A percentile compares a stretch with the other conserved stretches of the same genome.
Evolutionary conservation across 805 yeast genomes (phyloP).

Genomic region (Candida arabinofermentans): DNA sequence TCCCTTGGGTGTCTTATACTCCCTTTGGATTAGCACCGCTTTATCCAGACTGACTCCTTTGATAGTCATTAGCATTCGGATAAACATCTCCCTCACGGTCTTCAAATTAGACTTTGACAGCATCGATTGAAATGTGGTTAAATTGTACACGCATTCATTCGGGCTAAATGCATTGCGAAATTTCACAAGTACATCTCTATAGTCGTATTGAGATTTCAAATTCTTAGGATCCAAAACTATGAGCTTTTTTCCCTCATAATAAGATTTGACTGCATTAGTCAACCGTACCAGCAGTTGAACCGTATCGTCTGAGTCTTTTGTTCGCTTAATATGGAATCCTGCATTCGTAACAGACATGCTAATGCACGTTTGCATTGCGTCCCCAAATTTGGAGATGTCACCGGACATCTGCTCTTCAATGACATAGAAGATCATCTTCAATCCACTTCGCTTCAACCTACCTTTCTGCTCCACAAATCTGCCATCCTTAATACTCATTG

Average conservation of each 20-base stretch:
- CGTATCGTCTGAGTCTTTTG: constrained; percentile 73
- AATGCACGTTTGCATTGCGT: constrained; percentile 72
- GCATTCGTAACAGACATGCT: constrained; percentile 64
- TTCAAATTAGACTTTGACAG: constrained; percentile 66
- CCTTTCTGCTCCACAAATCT: constrained; percentile 83
- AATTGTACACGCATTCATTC: constrained; percentile 40
- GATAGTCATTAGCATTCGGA: constrained; percentile 72
- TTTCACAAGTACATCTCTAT: constrained; percentile 34
- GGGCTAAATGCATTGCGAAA: constrained; percentile 33
- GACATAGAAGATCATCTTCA: constrained; percentile 65
- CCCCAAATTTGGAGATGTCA: constrained; percentile 47
- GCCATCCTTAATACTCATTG: constrained; percentile 79
- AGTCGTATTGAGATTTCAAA: constrained; percentile 48
- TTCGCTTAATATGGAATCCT: constrained; percentile 62
- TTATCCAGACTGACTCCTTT: constrained; percentile 82
- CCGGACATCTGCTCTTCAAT: constrained; percentile 66
- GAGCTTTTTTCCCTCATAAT: constrained; percentile 36
- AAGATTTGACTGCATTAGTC: constrained; percentile 40
- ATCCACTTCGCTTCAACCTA: constrained; percentile 65
- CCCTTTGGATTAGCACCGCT: constrained; percentile 70
- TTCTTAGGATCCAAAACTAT: constrained; percentile 50
- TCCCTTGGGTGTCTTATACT: constrained; percentile 64
- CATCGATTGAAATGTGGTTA: constrained; percentile 57
- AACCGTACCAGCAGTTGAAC: constrained; percentile 51
- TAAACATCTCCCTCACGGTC: constrained; percentile 72